phyloP scores from a whole-genome alignment of 2,329 filamentous ascomycete species.

The Hypocrella siamensis region DNA sequence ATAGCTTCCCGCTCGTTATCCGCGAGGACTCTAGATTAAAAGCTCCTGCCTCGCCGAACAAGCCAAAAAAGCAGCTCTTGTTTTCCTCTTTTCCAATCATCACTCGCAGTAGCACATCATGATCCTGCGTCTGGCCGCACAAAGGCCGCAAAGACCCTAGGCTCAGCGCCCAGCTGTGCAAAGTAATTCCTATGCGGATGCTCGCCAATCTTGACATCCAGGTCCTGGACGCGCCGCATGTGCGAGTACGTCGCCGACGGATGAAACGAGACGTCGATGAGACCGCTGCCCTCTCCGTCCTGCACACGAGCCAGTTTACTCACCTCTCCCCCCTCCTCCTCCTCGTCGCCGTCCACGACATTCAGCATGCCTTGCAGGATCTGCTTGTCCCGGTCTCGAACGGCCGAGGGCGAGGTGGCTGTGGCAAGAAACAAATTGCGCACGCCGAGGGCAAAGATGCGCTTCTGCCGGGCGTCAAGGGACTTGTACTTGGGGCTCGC shows the following conservation, averaged over 20 bases:
- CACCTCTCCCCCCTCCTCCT: not conserved
- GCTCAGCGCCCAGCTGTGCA: slow-evolving; percentile 3
- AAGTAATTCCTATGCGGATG: slow-evolving; percentile 1
- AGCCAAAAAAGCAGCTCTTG: no score
- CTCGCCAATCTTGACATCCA: slow-evolving; percentile 3
- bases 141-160: slow-evolving; percentile 6
- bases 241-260: not conserved
- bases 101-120: not conserved
- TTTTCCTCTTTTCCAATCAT: not conserved
- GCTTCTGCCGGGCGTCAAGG: slow-evolving; percentile 3
- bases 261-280: slow-evolving; percentile 3
- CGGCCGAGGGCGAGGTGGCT: not conserved
- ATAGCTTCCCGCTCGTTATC: no score
- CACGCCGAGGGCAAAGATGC: slow-evolving; percentile 4
- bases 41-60: no score
- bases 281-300: not conserved
- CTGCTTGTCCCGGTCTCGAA: slow-evolving; percentile 2
- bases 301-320: slow-evolving; percentile 1
- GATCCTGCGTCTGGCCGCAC: not conserved
- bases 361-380: slow-evolving; percentile 2
- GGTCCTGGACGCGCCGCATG: slow-evolving; percentile 2
- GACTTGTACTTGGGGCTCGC: not conserved
- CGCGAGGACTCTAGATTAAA: no score
- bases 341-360: slow-evolving; percentile 1
- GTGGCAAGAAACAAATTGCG: slow-evolving; percentile 4